A percentile compares a stretch with the other conserved stretches of the same genome.
These are phyloP conservation scores for Ceratobasidium sp. DNA, from an alignment of 1,284 basidiomycete genomes.

Conservation along the genomic window DNA sequence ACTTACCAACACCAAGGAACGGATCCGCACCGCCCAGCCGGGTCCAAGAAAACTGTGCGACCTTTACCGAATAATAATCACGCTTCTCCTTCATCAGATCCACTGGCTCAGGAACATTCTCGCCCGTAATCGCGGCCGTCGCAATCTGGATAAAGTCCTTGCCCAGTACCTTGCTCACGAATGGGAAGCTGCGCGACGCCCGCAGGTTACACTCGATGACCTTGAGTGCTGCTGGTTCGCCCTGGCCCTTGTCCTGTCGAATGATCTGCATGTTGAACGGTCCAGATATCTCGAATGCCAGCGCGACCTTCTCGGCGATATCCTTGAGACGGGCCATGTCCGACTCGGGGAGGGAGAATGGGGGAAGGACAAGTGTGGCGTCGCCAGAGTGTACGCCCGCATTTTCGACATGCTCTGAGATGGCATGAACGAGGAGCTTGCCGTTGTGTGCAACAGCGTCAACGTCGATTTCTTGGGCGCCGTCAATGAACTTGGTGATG, in stretches of 20 bases:
- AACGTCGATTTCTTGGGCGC: conserved; percentile 97
- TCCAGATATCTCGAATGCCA: conserved; percentile 95
- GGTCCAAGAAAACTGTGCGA: conserved; percentile 99
- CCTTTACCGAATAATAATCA: conserved; percentile 97
- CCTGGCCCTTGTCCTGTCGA: conserved; percentile 66
- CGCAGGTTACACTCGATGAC: conserved; percentile 99
- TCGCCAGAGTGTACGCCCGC: conserved; percentile 99
- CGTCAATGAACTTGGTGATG: conserved; percentile 98
- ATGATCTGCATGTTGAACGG: conserved; percentile 99
- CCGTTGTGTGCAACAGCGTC: conserved; percentile 97
- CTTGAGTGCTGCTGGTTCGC: conserved; percentile 79
- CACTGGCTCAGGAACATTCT: conserved; percentile 91
- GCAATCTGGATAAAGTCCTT: conserved; percentile 98
- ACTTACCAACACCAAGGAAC: conserved; percentile 91
- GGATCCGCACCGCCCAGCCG: conserved; percentile 94
- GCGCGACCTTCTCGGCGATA: conserved; percentile 95
- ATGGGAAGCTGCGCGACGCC: conserved; percentile 98
- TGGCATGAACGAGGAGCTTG: conserved; percentile 92
- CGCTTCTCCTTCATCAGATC: conserved; percentile 92
- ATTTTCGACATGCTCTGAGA: conserved; percentile 99
- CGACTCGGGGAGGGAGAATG: conserved; percentile 78
- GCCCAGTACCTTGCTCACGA: conserved; percentile 97
- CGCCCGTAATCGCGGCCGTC: conserved; percentile 89
- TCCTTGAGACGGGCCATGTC: conserved; percentile 91
- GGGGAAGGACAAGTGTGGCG: conserved; percentile 97